phyloP scores from a whole-genome alignment of 1,284 basidiomycete species.

The Cutaneotrichosporon cavernicola region DNA sequence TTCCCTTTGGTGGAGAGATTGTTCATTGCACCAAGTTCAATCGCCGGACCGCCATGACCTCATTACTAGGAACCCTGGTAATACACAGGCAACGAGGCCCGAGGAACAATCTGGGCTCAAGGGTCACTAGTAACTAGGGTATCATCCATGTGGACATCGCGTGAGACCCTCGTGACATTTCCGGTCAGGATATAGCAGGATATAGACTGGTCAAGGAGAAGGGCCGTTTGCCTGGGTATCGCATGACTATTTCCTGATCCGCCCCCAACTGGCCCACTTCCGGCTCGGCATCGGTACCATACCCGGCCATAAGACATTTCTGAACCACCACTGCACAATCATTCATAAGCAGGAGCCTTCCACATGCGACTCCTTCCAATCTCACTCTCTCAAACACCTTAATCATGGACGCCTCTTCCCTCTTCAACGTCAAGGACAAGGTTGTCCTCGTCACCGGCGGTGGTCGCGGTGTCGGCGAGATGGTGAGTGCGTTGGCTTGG shows the following conservation, averaged over 20 bases:
- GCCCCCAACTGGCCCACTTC: too few species aligned
- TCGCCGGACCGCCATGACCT: neutral
- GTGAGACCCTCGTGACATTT: too few species aligned
- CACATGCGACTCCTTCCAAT: neutral
- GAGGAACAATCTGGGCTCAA: too few species aligned
- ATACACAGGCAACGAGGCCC: neutral
- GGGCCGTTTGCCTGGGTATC: too few species aligned
- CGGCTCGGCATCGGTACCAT: neutral
- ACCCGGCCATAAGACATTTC: neutral
- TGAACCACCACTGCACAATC: neutral
- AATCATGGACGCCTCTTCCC: slow-evolving; percentile 13
- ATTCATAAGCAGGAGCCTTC: neutral
- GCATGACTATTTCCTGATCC: neutral
- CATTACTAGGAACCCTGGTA: neutral
- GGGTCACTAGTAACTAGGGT: too few species aligned
- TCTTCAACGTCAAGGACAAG: slow-evolving; percentile 32
- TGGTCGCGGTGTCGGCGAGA: slow-evolving; percentile 68
- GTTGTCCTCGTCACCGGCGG: slow-evolving; percentile 69
- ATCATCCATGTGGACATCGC: too few species aligned
- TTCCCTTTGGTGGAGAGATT: neutral
- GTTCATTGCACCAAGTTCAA: neutral
- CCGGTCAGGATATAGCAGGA: too few species aligned
- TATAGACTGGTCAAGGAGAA: too few species aligned
- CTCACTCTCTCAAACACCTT: slow-evolving; percentile 1
- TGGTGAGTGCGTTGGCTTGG: slow-evolving; percentile 56